phyloP scores from a whole-genome alignment of 1,139 yeast species.

The Meyerozyma smithsonii region DNA sequence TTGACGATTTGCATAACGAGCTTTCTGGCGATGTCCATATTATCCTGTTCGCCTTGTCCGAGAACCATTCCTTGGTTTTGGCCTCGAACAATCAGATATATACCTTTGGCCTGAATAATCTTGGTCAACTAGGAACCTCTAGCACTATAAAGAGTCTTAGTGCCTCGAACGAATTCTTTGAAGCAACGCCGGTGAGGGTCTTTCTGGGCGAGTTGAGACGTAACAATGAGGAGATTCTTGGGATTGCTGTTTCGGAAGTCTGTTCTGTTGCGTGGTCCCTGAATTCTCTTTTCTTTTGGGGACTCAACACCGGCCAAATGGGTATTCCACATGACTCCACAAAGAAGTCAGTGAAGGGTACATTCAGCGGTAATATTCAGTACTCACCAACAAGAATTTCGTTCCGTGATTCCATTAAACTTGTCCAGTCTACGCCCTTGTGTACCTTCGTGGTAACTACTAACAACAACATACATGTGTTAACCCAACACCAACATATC shows the following conservation, averaged over 20 bases:
- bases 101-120: slow-evolving; percentile 76
- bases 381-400: slow-evolving; percentile 40
- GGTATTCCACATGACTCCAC: slow-evolving; percentile 38
- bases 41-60: slow-evolving; percentile 44
- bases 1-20: slow-evolving; percentile 13
- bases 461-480: slow-evolving; percentile 59
- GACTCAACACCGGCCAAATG: slow-evolving; percentile 83
- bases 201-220: slow-evolving; percentile 41
- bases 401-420: slow-evolving; percentile 48
- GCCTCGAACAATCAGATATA: slow-evolving; percentile 50
- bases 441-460: slow-evolving; percentile 65
- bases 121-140: slow-evolving; percentile 58
- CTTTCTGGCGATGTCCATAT: slow-evolving; percentile 20
- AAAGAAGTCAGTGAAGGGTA: slow-evolving; percentile 21
- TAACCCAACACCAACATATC: slow-evolving; percentile 54
- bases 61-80: slow-evolving; percentile 60
- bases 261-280: slow-evolving; percentile 65
- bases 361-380: slow-evolving; percentile 32
- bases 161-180: slow-evolving; percentile 29
- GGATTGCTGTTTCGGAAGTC: slow-evolving; percentile 64
- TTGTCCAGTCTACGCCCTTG: slow-evolving; percentile 63
- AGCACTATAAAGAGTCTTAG: slow-evolving; percentile 10
- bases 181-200: slow-evolving; percentile 46
- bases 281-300: slow-evolving; percentile 64
- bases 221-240: slow-evolving; percentile 20